A percentile compares a stretch with the other conserved stretches of the same genome.
Conservation (phyloP, 805 yeast genomes). For the Kuraishia floccosa region DNA sequence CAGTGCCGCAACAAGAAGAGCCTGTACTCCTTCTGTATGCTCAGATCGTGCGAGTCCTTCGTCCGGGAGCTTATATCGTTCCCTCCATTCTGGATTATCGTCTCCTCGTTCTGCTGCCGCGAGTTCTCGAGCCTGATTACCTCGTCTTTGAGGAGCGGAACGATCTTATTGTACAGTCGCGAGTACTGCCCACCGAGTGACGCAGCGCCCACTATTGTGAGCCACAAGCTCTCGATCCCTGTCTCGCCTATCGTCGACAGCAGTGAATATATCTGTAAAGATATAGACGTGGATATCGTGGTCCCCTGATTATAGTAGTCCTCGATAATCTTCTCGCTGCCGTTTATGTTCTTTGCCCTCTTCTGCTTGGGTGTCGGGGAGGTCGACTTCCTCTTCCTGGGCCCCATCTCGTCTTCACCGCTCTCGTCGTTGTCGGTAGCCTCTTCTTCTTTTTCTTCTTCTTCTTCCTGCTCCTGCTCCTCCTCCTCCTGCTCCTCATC, state of each 20-base stretch:
- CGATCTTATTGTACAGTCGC: constrained; percentile 57
- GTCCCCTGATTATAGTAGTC: constrained; percentile 80
- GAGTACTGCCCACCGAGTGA: constrained; percentile 69
- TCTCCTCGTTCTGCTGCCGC: constrained; percentile 10
- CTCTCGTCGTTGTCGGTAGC: constrained; percentile 17
- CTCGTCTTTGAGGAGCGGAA: constrained; percentile 73
- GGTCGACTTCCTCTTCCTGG: constrained; percentile 18
- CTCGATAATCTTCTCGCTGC: constrained; percentile 49
- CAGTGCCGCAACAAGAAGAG: constrained; percentile 84
- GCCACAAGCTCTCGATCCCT: constrained; percentile 61
- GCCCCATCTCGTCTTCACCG: constrained; percentile 15
- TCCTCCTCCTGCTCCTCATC: constrained; percentile 25
- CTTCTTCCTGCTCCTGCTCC: constrained; percentile 18
- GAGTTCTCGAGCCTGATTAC: constrained; percentile 53
- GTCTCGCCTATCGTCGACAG: constrained; percentile 79
- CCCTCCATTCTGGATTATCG: constrained; percentile 21
- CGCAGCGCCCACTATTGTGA: constrained; percentile 79
- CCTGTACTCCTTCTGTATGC: constrained; percentile 75
- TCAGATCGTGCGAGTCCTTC: constrained; percentile 27
- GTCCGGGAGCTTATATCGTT: constrained; percentile 7
- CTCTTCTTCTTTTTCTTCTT: constrained; percentile 20
- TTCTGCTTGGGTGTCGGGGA: constrained; percentile 20
- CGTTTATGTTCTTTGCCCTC: constrained; percentile 25
- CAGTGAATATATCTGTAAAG: constrained; percentile 73
- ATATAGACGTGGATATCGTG: constrained; percentile 58